Conservation (phyloP, 1,139 yeast species). For the Saccharomyces hybrid region DNA sequence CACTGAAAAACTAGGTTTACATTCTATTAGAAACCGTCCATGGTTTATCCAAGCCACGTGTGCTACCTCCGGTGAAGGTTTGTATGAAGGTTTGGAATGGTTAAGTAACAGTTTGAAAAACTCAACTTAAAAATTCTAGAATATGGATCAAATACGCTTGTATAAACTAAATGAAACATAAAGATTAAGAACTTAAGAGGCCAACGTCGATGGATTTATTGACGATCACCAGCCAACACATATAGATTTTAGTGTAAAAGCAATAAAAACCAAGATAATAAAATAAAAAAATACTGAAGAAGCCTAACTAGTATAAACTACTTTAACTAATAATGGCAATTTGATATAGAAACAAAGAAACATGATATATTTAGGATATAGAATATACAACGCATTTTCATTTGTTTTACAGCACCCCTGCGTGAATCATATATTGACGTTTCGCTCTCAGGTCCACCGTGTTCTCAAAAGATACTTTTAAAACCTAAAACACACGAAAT, state of each 20-base stretch:
- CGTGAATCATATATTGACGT: not conserved
- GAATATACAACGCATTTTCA: not conserved
- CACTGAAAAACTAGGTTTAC: slow-evolving; percentile 77
- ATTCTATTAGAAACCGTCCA: slow-evolving; percentile 78
- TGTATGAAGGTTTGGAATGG: slow-evolving; percentile 90
- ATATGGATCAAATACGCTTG: not conserved
- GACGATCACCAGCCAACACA: not conserved
- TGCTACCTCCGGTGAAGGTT: slow-evolving; percentile 89
- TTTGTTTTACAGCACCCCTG: not conserved
- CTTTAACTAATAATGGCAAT: not conserved
- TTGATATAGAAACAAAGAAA: not conserved
- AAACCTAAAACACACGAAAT: not conserved
- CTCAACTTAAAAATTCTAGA: slow-evolving; percentile 23
- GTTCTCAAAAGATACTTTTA: not conserved
- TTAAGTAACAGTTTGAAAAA: slow-evolving; percentile 78
- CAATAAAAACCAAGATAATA: not conserved
- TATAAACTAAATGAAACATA: not conserved
- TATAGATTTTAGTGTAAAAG: not conserved
- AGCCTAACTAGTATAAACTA: not conserved
- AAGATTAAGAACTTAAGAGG: not conserved
- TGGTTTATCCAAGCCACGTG: slow-evolving; percentile 89
- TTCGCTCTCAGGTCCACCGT: not conserved
- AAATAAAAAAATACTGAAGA: not conserved
- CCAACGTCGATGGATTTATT: not conserved
- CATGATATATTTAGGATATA: not conserved